These are phyloP conservation scores for Globisporangium okanoganense DNA, from an alignment of 352 stramenopile genomes.

Conservation along the genomic window DNA sequence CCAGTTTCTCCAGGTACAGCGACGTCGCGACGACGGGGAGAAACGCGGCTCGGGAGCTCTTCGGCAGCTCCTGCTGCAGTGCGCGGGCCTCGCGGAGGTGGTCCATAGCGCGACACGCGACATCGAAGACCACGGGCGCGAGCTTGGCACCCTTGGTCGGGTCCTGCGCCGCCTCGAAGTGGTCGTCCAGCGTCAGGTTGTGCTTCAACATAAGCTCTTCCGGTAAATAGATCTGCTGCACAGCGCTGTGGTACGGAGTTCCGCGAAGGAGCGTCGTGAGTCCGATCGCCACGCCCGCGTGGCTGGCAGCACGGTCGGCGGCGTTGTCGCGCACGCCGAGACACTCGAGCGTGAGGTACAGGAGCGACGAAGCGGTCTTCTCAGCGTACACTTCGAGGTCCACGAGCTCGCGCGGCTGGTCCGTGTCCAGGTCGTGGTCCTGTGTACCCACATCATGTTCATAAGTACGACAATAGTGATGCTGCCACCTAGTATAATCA, in stretches of 20 bases:
- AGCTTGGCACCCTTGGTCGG: slow-evolving; percentile 58
- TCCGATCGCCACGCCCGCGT: slow-evolving; percentile 84
- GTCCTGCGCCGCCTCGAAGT: slow-evolving; percentile 60
- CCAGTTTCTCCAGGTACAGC: slow-evolving; percentile 62
- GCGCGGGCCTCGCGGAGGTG: slow-evolving; percentile 74
- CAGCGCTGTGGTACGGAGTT: slow-evolving; percentile 59
- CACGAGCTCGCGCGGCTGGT: slow-evolving; percentile 58
- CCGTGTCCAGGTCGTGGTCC: slow-evolving; percentile 83
- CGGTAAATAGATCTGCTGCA: slow-evolving; percentile 79
- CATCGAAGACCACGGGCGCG: slow-evolving; percentile 84
- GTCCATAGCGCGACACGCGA: slow-evolving; percentile 79
- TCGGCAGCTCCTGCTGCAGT: slow-evolving; percentile 50
- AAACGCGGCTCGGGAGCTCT: slow-evolving; percentile 51
- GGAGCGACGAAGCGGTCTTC: slow-evolving; percentile 83
- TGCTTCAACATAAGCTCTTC: slow-evolving; percentile 80
- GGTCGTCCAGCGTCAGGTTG: slow-evolving; percentile 41
- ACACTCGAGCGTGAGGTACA: slow-evolving; percentile 89
- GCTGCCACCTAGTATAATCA: background rate
- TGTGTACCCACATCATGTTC: slow-evolving; percentile 3
- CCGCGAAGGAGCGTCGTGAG: slow-evolving; percentile 81
- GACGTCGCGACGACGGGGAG: slow-evolving; percentile 63
- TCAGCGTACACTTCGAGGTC: slow-evolving; percentile 87
- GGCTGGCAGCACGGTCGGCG: slow-evolving; percentile 73
- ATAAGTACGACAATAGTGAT: background rate
- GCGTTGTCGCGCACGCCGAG: slow-evolving; percentile 67